These are phyloP conservation scores for Thuja plicata DNA, from an alignment of 83 land plant genomes.

Conservation along the genomic window DNA sequence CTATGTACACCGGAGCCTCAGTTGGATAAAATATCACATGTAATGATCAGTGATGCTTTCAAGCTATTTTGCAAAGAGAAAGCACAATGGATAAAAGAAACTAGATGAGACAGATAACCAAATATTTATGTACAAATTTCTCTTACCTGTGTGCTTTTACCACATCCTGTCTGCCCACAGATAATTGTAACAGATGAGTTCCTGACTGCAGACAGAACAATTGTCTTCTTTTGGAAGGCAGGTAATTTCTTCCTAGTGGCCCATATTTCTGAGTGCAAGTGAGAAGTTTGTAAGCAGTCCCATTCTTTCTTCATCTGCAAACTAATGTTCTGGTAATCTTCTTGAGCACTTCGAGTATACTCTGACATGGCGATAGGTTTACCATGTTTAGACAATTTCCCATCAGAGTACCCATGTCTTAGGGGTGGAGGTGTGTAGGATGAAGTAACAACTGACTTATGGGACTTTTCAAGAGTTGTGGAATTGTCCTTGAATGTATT, in stretches of 20 bases:
- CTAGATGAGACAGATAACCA: background rate
- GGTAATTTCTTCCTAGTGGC: conserved; percentile 31
- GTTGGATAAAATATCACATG: background rate
- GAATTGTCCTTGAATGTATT: conserved; percentile 3
- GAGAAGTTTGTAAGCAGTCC: conserved; percentile 25
- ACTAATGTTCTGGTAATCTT: conserved; percentile 10
- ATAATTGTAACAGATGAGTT: conserved; percentile 26
- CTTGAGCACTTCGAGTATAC: conserved; percentile 11
- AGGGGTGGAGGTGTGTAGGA: background rate
- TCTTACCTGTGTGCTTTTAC: conserved; percentile 48
- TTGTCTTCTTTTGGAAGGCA: conserved; percentile 16
- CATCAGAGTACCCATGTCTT: conserved; percentile 1
- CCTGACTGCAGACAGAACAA: conserved; percentile 20
- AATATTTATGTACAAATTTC: background rate
- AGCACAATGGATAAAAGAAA: background rate
- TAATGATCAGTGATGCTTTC: background rate
- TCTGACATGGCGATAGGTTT: conserved; percentile 1
- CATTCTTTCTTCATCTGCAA: conserved; percentile 27
- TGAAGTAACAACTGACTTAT: background rate
- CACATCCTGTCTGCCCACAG: conserved; percentile 64
- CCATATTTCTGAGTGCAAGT: conserved; percentile 20
- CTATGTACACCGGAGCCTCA: background rate
- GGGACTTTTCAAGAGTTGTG: background rate
- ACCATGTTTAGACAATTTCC: background rate
- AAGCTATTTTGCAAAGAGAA: background rate